Evolutionary conservation across 768 basidiomycete species (phyloP).

Genomic region (Sistotremastrum suecicum): DNA sequence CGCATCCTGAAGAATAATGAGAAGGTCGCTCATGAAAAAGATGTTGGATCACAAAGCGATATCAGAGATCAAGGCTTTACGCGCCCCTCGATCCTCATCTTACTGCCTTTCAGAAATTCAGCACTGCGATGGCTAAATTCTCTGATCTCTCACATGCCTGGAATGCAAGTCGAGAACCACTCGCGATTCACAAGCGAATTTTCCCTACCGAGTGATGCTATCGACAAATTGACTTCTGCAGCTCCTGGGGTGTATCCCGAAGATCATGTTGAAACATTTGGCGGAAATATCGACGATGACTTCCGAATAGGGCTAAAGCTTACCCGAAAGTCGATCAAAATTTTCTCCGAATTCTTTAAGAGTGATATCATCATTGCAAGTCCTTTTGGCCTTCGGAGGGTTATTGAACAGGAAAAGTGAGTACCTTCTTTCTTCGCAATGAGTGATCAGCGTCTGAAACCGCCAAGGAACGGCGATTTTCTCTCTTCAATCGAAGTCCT

Average conservation of each 20-base stretch:
- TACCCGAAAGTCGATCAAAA: constrained; percentile 81
- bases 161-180: constrained; percentile 80
- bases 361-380: constrained; percentile 90
- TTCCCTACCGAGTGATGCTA: constrained; percentile 58
- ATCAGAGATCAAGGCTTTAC: constrained; percentile 97
- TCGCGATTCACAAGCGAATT: constrained; percentile 75
- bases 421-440: constrained; percentile 14
- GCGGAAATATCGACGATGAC: constrained; percentile 94
- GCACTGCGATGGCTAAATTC: constrained; percentile 75
- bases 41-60: constrained; percentile 18
- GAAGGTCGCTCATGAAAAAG: constrained; percentile 52
- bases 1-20: constrained; percentile 90
- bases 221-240: constrained; percentile 68
- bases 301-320: constrained; percentile 89
- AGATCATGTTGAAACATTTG: constrained; percentile 89
- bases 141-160: constrained; percentile 57
- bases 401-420: constrained; percentile 89
- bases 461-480: constrained; percentile 70
- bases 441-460: not conserved
- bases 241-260: constrained; percentile 64
- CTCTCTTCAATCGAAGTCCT: constrained; percentile 86
- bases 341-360: constrained; percentile 83
- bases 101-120: constrained; percentile 86
- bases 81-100: constrained; percentile 82
- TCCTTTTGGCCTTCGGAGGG: constrained; percentile 80